Evolutionary conservation across 1,139 yeast species (phyloP).

Genomic region (Blastobotrys malaysiensis): DNA sequence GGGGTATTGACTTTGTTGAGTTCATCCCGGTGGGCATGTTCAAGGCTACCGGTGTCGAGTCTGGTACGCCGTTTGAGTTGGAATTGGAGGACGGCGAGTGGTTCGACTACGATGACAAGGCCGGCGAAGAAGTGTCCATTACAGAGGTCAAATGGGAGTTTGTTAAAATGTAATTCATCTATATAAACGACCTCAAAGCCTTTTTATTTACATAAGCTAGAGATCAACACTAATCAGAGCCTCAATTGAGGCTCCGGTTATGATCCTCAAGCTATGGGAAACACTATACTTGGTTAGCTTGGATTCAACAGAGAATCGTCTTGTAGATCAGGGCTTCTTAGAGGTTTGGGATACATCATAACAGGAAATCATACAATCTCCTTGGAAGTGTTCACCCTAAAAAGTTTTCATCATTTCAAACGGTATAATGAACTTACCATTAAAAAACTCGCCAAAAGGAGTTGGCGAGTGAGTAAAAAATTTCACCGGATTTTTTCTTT

Average conservation of each 20-base stretch:
- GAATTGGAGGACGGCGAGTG: conserved; percentile 79
- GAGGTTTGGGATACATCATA: conserved; percentile 24
- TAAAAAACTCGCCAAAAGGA: neutral
- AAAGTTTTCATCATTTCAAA: conserved; percentile 12
- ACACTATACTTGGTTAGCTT: conserved; percentile 4
- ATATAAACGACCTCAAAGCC: too few relatives aligned
- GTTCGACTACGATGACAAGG: conserved; percentile 92
- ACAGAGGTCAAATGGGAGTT: conserved; percentile 65
- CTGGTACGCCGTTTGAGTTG: conserved; percentile 50
- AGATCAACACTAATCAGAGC: conserved; percentile 3
- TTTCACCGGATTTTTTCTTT: neutral
- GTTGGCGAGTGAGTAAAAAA: neutral
- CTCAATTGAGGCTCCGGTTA: too few relatives aligned
- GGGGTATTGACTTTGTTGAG: conserved; percentile 73
- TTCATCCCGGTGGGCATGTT: conserved; percentile 54
- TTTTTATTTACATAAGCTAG: too few relatives aligned
- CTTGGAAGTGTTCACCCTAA: conserved; percentile 15
- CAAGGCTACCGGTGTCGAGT: conserved; percentile 51
- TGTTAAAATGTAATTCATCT: conserved; percentile 16
- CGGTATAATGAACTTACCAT: neutral
- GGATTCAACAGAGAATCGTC: neutral
- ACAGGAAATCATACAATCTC: conserved; percentile 11
- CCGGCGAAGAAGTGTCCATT: conserved; percentile 74
- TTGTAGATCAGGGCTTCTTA: conserved; percentile 28
- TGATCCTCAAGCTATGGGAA: too few relatives aligned